Percentiles rank a stretch among this genome's conserved stretches.
Evolutionary conservation across 257 asterid species (phyloP).

Genomic region (Misopates orontium): DNA sequence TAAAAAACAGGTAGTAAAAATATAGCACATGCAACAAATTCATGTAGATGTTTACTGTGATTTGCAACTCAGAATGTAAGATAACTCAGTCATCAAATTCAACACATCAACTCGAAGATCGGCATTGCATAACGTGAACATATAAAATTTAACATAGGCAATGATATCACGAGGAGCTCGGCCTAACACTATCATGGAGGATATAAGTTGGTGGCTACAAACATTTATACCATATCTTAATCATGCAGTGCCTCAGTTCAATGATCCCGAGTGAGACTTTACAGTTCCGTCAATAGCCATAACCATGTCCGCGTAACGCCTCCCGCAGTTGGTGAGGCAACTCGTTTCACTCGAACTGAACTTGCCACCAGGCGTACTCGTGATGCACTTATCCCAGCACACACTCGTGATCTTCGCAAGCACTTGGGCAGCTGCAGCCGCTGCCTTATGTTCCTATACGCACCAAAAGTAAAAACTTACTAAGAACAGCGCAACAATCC

Average conservation of each 20-base stretch:
- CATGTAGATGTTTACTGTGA: too few relatives aligned
- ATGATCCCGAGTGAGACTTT: constrained; percentile 8
- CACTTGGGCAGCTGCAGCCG: constrained; percentile 15
- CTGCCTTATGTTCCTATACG: constrained; percentile 16
- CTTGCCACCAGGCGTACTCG: constrained; percentile 4
- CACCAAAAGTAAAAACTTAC: neutral
- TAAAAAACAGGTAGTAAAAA: too few relatives aligned
- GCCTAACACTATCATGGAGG: neutral
- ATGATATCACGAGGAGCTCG: too few relatives aligned
- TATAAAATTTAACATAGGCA: too few relatives aligned
- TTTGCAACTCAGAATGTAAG: too few relatives aligned
- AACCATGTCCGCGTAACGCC: constrained; percentile 24
- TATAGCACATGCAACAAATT: too few relatives aligned
- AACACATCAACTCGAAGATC: neutral
- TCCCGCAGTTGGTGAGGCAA: constrained; percentile 23
- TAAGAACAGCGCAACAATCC: too few relatives aligned
- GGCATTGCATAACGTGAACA: neutral
- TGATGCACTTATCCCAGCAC: constrained; percentile 22
- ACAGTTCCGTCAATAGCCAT: constrained; percentile 19
- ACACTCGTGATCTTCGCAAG: constrained; percentile 16
- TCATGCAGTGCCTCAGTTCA: neutral
- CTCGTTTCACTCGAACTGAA: constrained; percentile 16
- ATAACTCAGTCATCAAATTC: too few relatives aligned
- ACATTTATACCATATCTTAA: neutral
- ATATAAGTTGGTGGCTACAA: neutral